These are phyloP conservation scores for Colletotrichum tabaci DNA, from an alignment of 2,329 filamentous ascomycete species.

Conservation along the genomic window DNA sequence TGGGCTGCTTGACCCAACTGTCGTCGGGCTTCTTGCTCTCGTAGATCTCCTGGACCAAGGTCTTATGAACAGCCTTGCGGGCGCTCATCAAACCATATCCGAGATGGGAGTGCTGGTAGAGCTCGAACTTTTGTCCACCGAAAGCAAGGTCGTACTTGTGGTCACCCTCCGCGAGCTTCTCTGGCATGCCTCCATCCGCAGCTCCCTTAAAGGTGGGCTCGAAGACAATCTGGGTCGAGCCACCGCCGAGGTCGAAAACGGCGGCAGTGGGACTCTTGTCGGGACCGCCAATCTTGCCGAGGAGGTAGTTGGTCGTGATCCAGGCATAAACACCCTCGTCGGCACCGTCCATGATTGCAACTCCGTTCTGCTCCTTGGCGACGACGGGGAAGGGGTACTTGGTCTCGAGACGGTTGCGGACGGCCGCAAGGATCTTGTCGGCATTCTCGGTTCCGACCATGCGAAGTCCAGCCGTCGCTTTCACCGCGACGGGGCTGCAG, in stretches of 20 bases:
- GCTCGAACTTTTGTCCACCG: conserved; percentile 88
- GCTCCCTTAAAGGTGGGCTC: conserved; percentile 90
- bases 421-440: conserved; percentile 86
- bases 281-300: conserved; percentile 95
- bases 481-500: conserved; percentile 97
- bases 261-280: conserved; percentile 93
- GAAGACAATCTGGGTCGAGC: conserved; percentile 98
- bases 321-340: conserved; percentile 98
- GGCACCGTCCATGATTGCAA: conserved; percentile 97
- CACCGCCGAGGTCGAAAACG: conserved; percentile 95
- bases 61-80: conserved; percentile 85
- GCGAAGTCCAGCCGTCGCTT: conserved; percentile 94
- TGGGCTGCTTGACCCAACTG: conserved; percentile 78
- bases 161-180: conserved; percentile 88
- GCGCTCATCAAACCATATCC: conserved; percentile 98
- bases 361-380: conserved; percentile 85
- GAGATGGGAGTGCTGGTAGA: conserved; percentile 98
- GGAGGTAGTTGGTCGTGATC: conserved; percentile 99
- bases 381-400: conserved; percentile 96
- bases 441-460: conserved; percentile 87
- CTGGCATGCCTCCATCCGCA: conserved; percentile 83
- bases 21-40: conserved; percentile 72
- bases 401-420: conserved; percentile 86
- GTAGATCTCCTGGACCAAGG: conserved; percentile 80
- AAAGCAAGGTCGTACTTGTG: conserved; percentile 96